phyloP scores from a whole-genome alignment of 129 eudicot species.

The Artemisia tridentata region DNA sequence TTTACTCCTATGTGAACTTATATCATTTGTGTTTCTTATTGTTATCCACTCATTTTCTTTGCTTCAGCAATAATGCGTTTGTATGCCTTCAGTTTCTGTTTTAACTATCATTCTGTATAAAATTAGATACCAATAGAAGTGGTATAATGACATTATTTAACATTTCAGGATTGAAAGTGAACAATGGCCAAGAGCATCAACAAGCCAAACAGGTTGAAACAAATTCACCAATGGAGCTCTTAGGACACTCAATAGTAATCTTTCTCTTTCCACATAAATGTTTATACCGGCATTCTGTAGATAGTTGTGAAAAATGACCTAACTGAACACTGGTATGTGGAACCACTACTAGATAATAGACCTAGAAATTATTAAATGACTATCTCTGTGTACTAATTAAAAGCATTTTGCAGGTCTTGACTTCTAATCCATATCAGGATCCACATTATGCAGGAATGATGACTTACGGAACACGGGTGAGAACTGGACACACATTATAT shows the following conservation, averaged over 20 bases:
- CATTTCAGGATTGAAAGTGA: slow-evolving; percentile 47
- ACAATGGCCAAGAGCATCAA: slow-evolving; percentile 40
- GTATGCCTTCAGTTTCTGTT: not conserved
- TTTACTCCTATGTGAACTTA: too few species aligned
- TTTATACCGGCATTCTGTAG: not conserved
- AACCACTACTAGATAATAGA: slow-evolving; percentile 6
- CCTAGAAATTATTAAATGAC: not conserved
- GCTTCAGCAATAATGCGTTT: not conserved
- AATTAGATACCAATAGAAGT: slow-evolving; percentile 1
- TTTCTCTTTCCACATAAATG: not conserved
- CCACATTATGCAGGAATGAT: slow-evolving; percentile 58
- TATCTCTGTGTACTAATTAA: not conserved
- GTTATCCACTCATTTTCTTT: not conserved
- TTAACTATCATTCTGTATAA: not conserved
- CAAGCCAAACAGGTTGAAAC: slow-evolving; percentile 39
- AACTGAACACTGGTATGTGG: slow-evolving; percentile 13
- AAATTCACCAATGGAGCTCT: slow-evolving; percentile 54
- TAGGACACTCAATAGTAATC: slow-evolving; percentile 57
- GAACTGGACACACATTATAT: slow-evolving; percentile 3
- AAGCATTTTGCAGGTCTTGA: slow-evolving; percentile 44
- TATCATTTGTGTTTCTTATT: not conserved
- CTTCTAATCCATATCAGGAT: slow-evolving; percentile 62
- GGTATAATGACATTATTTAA: slow-evolving; percentile 6
- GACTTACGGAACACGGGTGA: slow-evolving; percentile 60
- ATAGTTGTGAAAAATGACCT: slow-evolving; percentile 23